Percentiles rank a stretch among this genome's conserved stretches.
Conservation (phyloP, 805 yeast species). For the Saccharomycopsis guyanensis region DNA sequence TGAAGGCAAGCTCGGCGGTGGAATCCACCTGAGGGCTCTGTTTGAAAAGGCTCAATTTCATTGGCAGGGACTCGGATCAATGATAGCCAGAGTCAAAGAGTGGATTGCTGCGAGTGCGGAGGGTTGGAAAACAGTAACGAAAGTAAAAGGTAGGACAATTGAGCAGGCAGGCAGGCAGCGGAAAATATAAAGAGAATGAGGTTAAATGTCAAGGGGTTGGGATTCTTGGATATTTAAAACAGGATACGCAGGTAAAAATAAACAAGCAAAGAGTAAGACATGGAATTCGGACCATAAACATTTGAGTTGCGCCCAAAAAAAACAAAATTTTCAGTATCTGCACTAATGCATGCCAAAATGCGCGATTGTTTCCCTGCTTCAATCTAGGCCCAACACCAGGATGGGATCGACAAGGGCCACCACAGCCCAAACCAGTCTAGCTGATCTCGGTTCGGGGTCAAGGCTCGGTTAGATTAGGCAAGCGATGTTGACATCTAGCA, state of each 20-base stretch:
- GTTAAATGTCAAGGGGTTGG: background rate
- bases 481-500: too few relatives aligned
- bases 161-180: too few relatives aligned
- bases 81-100: too few relatives aligned
- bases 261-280: background rate
- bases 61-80: too few relatives aligned
- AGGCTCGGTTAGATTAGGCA: too few relatives aligned
- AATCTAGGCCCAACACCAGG: background rate
- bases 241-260: background rate
- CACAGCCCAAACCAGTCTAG: too few relatives aligned
- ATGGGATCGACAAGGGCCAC: too few relatives aligned
- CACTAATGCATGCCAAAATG: background rate
- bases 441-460: too few relatives aligned
- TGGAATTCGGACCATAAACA: background rate
- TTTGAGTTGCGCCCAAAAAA: background rate
- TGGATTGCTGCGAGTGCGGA: too few relatives aligned
- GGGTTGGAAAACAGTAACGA: too few relatives aligned
- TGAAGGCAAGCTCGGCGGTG: background rate
- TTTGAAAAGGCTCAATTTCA: background rate
- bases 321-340: background rate
- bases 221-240: background rate
- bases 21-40: background rate
- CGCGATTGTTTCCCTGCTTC: background rate
- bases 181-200: too few relatives aligned
- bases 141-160: too few relatives aligned